These are phyloP conservation scores for Ehretia macrophylla DNA, from an alignment of 257 asterid species.

Conservation along the genomic window DNA sequence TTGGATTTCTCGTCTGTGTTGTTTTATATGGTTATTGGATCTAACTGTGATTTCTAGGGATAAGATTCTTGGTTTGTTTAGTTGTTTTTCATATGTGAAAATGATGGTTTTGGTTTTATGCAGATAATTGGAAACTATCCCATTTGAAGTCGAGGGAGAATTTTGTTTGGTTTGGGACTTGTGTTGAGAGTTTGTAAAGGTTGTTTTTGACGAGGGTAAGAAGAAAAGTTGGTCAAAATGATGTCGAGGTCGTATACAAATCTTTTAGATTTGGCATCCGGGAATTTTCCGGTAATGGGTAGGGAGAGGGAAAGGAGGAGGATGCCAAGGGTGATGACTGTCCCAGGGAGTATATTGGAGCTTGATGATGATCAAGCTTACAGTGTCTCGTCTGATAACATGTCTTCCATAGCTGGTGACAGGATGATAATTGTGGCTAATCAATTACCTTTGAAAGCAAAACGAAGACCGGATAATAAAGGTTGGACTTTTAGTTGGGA, in stretches of 20 bases:
- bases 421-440: slow-evolving; percentile 76
- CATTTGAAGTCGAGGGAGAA: slow-evolving; percentile 17
- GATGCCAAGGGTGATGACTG: slow-evolving; percentile 80
- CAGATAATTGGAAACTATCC: slow-evolving; percentile 17
- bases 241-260: slow-evolving; percentile 87
- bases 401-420: slow-evolving; percentile 70
- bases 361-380: slow-evolving; percentile 68
- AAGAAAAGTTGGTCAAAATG: slow-evolving; percentile 44
- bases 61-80: too few relatives aligned
- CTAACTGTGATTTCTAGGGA: slow-evolving; percentile 3
- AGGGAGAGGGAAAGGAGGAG: slow-evolving; percentile 45
- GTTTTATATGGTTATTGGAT: slow-evolving; percentile 12
- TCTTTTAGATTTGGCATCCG: slow-evolving; percentile 80
- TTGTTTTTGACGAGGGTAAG: too few relatives aligned
- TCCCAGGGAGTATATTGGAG: slow-evolving; percentile 72
- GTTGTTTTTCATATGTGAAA: neutral
- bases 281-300: slow-evolving; percentile 71
- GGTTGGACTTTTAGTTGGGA: slow-evolving; percentile 88
- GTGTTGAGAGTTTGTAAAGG: too few relatives aligned
- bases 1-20: slow-evolving; percentile 1
- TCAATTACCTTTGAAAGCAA: slow-evolving; percentile 71
- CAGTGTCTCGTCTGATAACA: slow-evolving; percentile 75
- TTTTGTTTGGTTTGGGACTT: neutral
- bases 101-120: slow-evolving; percentile 25
- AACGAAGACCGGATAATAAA: slow-evolving; percentile 70